A percentile compares a stretch with the other conserved stretches of the same genome.
These are phyloP conservation scores for Daphne laureola DNA, from an alignment of 441 rosid genomes.

Conservation along the genomic window DNA sequence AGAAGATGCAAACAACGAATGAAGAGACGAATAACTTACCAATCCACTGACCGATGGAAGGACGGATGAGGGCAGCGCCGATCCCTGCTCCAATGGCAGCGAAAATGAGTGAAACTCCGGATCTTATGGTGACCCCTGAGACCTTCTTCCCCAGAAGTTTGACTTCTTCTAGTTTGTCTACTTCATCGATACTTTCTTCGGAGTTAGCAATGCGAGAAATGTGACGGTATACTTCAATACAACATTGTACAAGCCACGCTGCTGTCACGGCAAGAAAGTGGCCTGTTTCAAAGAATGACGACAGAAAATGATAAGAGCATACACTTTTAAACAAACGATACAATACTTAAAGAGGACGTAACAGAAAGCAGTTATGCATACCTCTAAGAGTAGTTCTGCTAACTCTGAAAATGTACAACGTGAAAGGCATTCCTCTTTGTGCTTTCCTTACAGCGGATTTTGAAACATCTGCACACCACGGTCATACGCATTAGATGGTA, in stretches of 20 bases:
- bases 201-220: conserved; percentile 27
- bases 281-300: conserved; percentile 41
- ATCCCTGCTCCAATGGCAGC: conserved; percentile 90
- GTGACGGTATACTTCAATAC: conserved; percentile 63
- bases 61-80: conserved; percentile 63
- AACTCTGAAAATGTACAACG: conserved; percentile 56
- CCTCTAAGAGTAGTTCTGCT: conserved; percentile 89
- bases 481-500: conserved; percentile 14
- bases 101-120: conserved; percentile 66
- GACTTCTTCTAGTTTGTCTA: conserved; percentile 34
- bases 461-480: conserved; percentile 54
- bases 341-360: neutral
- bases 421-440: conserved; percentile 63
- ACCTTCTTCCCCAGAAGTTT: conserved; percentile 67
- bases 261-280: conserved; percentile 78
- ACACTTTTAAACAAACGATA: neutral
- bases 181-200: conserved; percentile 29
- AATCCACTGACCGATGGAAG: conserved; percentile 85
- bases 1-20: neutral
- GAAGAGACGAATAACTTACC: conserved; percentile 38
- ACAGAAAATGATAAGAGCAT: neutral
- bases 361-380: conserved; percentile 13
- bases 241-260: conserved; percentile 83
- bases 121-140: conserved; percentile 51
- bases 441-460: conserved; percentile 77